These are phyloP conservation scores for Alnus rubra DNA, from an alignment of 306 rosid species.

Conservation along the genomic window DNA sequence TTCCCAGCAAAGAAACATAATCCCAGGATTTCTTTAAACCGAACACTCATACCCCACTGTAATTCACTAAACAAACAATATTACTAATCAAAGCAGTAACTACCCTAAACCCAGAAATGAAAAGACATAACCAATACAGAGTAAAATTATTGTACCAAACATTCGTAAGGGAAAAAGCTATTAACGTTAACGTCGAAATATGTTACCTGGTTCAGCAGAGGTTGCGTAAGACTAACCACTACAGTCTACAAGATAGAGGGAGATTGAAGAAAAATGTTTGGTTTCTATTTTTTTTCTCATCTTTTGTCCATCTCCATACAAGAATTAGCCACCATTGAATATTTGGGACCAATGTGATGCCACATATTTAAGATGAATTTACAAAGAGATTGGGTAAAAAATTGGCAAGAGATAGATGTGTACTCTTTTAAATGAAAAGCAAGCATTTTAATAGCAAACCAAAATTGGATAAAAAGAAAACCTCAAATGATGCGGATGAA, in stretches of 20 bases:
- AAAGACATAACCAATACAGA: neutral
- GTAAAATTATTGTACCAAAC: neutral
- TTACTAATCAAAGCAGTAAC: neutral
- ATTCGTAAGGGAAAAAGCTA: neutral
- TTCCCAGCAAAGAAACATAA: neutral
- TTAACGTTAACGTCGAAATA: neutral
- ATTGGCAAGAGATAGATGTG: too few species aligned
- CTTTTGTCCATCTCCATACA: too few species aligned
- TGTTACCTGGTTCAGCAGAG: slow-evolving; percentile 1
- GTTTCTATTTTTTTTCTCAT: too few species aligned
- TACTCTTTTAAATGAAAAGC: neutral
- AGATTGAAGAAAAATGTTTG: neutral
- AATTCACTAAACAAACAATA: neutral
- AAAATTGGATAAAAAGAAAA: too few species aligned
- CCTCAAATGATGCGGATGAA: too few species aligned
- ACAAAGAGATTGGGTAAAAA: too few species aligned
- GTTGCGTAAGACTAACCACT: neutral
- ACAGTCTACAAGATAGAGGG: neutral
- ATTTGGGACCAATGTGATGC: too few species aligned
- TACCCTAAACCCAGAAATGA: neutral
- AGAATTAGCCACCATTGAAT: too few species aligned
- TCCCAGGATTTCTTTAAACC: neutral
- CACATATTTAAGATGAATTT: too few species aligned
- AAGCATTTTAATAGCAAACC: too few species aligned
- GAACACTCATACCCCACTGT: neutral